Evolutionary conservation across 2,329 filamentous ascomycete genomes (phyloP).

Genomic region (Neonectria coccinea): DNA sequence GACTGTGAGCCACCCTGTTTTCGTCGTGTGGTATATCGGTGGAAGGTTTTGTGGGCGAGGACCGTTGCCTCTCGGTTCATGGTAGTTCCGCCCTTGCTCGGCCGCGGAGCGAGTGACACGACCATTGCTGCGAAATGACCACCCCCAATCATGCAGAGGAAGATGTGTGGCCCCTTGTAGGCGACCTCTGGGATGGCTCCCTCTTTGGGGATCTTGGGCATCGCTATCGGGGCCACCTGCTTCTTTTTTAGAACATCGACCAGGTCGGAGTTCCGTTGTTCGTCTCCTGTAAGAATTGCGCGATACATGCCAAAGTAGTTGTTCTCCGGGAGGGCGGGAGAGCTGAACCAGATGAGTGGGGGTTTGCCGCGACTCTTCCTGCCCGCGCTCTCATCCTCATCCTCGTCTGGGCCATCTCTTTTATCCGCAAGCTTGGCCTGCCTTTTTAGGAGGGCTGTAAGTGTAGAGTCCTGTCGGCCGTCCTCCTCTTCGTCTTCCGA

Average conservation of each 20-base stretch:
- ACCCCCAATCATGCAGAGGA: slow-evolving; percentile 98
- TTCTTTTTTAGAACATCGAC: slow-evolving; percentile 79
- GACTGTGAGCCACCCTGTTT: slow-evolving; percentile 98
- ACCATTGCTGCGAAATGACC: slow-evolving; percentile 98
- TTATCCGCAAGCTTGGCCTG: slow-evolving; percentile 78
- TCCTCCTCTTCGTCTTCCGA: slow-evolving; percentile 74
- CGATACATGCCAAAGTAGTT: slow-evolving; percentile 88
- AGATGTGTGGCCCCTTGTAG: slow-evolving; percentile 84
- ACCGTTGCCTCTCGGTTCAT: slow-evolving; percentile 89
- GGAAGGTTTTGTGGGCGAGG: slow-evolving; percentile 96
- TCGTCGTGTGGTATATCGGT: slow-evolving; percentile 93
- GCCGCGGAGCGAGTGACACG: slow-evolving; percentile 85
- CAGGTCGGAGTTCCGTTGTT: slow-evolving; percentile 72
- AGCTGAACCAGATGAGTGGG: slow-evolving; percentile 88
- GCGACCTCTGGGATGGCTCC: slow-evolving; percentile 65
- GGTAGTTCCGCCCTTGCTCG: slow-evolving; percentile 74
- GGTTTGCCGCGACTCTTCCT: slow-evolving; percentile 72
- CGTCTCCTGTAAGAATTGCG: slow-evolving; percentile 78
- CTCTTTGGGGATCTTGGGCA: slow-evolving; percentile 67
- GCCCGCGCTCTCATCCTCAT: slow-evolving; percentile 54
- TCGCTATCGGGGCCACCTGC: slow-evolving; percentile 75
- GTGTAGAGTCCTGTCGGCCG: slow-evolving; percentile 72
- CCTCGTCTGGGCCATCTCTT: slow-evolving; percentile 59
- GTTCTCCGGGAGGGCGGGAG: slow-evolving; percentile 78
- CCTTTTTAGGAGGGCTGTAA: slow-evolving; percentile 83